Evolutionary conservation across 2,329 filamentous ascomycete genomes (phyloP).

Genomic region (Acrocalymma vagum): DNA sequence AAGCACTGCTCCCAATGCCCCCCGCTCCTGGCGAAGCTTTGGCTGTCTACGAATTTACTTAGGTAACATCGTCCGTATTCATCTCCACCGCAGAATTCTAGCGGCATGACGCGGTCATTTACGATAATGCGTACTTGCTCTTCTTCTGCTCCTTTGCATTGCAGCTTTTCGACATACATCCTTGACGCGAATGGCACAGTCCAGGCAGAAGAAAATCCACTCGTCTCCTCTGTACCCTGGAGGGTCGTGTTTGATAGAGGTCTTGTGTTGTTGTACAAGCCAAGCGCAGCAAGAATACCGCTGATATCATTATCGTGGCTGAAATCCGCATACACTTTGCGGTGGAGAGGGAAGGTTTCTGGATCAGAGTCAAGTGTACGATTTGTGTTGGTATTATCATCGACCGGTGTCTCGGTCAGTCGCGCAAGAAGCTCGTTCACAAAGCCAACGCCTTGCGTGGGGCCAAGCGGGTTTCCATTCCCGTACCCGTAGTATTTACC

Average conservation of each 20-base stretch:
- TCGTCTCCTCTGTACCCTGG: conserved; percentile 60
- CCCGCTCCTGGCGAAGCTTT: conserved; percentile 75
- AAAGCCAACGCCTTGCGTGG: conserved; percentile 87
- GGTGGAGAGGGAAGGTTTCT: conserved; percentile 75
- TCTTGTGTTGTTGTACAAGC: conserved; percentile 74
- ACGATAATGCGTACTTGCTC: conserved; percentile 82
- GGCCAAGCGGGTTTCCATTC: conserved; percentile 77
- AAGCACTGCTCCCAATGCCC: conserved; percentile 77
- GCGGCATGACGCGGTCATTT: conserved; percentile 81
- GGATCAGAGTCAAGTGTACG: conserved; percentile 74
- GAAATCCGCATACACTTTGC: conserved; percentile 83
- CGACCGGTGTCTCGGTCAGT: conserved; percentile 73
- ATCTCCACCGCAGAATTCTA: conserved; percentile 77
- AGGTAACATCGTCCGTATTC: conserved; percentile 74
- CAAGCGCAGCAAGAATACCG: conserved; percentile 77
- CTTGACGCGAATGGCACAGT: conserved; percentile 82
- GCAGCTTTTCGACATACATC: conserved; percentile 89
- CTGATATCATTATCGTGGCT: conserved; percentile 91
- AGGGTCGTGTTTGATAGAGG: conserved; percentile 57
- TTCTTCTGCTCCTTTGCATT: conserved; percentile 66
- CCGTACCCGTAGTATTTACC: conserved; percentile 87
- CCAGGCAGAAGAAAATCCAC: conserved; percentile 80
- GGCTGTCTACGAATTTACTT: conserved; percentile 74
- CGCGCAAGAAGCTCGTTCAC: conserved; percentile 88
- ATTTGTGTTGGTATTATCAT: conserved; percentile 80